phyloP scores from a whole-genome alignment of 2,329 filamentous ascomycete species.

The Clarireedia sp. region DNA sequence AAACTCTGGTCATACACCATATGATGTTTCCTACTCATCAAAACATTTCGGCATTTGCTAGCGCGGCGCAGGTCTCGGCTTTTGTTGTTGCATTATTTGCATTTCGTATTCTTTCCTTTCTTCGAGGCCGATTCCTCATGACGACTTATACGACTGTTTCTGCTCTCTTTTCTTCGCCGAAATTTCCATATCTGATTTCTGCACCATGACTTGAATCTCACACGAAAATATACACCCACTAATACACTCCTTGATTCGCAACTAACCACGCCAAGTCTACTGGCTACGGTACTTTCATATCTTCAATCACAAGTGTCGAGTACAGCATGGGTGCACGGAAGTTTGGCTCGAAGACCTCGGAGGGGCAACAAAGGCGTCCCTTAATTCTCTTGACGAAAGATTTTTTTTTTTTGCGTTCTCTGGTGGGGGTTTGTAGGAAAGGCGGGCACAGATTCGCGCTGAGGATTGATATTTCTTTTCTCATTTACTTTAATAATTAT shows the following conservation, averaged over 20 bases:
- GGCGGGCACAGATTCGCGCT: neutral
- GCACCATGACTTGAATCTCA: neutral
- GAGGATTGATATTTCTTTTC: neutral
- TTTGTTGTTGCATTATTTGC: slow-evolving; percentile 2
- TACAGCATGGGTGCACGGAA: neutral
- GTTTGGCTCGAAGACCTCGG: neutral
- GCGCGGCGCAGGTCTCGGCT: slow-evolving; percentile 4
- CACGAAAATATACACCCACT: no score
- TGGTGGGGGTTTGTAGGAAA: neutral
- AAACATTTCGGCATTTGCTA: slow-evolving; percentile 8
- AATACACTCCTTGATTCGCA: no score
- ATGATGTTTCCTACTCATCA: slow-evolving; percentile 8
- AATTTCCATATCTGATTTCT: neutral
- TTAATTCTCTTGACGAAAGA: neutral
- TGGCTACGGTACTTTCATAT: no score
- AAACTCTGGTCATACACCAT: slow-evolving; percentile 10
- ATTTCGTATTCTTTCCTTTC: neutral
- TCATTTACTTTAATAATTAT: slow-evolving; percentile 6
- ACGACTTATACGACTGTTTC: neutral
- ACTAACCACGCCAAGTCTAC: no score
- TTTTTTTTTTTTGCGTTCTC: neutral
- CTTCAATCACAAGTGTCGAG: neutral
- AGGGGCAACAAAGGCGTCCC: neutral
- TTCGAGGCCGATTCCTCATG: neutral
- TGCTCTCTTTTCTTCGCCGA: neutral